A percentile compares a stretch with the other conserved stretches of the same genome.
Evolutionary conservation across 257 asterid species (phyloP).

Genomic region (Scutellaria barbata): DNA sequence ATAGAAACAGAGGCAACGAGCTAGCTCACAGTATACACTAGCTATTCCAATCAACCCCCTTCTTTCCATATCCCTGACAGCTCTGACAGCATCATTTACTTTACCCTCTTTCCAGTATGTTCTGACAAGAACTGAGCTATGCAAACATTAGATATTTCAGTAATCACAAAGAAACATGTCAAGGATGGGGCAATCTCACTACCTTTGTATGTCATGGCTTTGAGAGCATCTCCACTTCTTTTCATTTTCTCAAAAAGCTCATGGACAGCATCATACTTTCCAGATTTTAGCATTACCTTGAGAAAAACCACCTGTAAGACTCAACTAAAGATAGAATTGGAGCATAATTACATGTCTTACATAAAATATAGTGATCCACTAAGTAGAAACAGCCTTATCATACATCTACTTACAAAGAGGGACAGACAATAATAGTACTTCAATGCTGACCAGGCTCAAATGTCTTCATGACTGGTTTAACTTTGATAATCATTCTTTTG

Average conservation of each 20-base stretch:
- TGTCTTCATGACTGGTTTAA: background rate
- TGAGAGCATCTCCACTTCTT: conserved; percentile 81
- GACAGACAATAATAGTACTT: too few relatives aligned
- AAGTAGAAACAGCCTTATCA: conserved; percentile 10
- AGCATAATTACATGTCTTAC: conserved; percentile 31
- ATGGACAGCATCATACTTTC: conserved; percentile 76
- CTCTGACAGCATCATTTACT: conserved; percentile 77
- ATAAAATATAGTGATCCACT: background rate
- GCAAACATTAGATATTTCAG: conserved; percentile 33
- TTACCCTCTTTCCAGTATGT: conserved; percentile 89
- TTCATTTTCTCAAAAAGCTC: conserved; percentile 74
- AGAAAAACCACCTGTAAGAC: conserved; percentile 44
- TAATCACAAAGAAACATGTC: conserved; percentile 26
- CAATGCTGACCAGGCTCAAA: too few relatives aligned
- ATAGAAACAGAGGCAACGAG: conserved; percentile 94
- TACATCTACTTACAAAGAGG: background rate
- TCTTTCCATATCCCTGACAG: conserved; percentile 90
- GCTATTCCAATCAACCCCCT: conserved; percentile 82
- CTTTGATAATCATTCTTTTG: conserved; percentile 3
- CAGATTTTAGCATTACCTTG: conserved; percentile 91
- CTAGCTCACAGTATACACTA: conserved; percentile 90
- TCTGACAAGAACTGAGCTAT: conserved; percentile 76
- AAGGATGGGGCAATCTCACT: conserved; percentile 27
- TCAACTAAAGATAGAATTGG: conserved; percentile 33
- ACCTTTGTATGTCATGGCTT: conserved; percentile 91